These are phyloP conservation scores for Tolypocladium inflatum DNA, from an alignment of 2,329 filamentous ascomycete genomes.

Conservation along the genomic window DNA sequence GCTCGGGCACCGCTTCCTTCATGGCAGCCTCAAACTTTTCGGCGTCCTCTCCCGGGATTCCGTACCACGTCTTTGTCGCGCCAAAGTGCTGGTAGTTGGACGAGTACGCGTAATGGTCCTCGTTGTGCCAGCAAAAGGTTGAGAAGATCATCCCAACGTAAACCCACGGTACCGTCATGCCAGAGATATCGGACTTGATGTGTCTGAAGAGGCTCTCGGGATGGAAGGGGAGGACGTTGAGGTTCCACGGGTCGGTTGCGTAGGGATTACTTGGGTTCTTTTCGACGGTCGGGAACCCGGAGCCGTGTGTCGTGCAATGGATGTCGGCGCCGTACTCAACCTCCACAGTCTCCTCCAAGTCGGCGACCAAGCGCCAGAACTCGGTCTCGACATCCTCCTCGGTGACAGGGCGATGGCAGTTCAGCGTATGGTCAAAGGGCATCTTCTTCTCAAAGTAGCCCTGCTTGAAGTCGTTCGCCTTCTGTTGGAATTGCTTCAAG, in stretches of 20 bases:
- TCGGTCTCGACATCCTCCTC: slow-evolving; percentile 95
- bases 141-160: slow-evolving; percentile 99
- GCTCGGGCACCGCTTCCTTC: slow-evolving; percentile 86
- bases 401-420: slow-evolving; percentile 70
- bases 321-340: slow-evolving; percentile 98
- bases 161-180: slow-evolving; percentile 98
- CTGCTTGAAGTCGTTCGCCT: slow-evolving; percentile 90
- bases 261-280: slow-evolving; percentile 81
- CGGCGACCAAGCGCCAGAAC: slow-evolving; percentile 93
- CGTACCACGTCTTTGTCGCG: slow-evolving; percentile 98
- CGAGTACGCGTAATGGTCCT: slow-evolving; percentile 96
- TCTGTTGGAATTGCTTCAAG: slow-evolving; percentile 90
- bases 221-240: slow-evolving; percentile 85
- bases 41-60: slow-evolving; percentile 86
- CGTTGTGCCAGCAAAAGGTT: slow-evolving; percentile 98
- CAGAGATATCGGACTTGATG: slow-evolving; percentile 96
- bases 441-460: slow-evolving; percentile 86
- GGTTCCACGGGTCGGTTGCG: slow-evolving; percentile 86
- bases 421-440: slow-evolving; percentile 76
- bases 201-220: slow-evolving; percentile 90
- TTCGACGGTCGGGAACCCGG: slow-evolving; percentile 91
- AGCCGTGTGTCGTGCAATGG: slow-evolving; percentile 94
- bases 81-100: slow-evolving; percentile 98
- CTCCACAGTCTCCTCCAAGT: slow-evolving; percentile 89
- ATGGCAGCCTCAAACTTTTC: slow-evolving; percentile 94